Evolutionary conservation across 306 rosid genomes (phyloP).

Genomic region (Clitoria ternatea): DNA sequence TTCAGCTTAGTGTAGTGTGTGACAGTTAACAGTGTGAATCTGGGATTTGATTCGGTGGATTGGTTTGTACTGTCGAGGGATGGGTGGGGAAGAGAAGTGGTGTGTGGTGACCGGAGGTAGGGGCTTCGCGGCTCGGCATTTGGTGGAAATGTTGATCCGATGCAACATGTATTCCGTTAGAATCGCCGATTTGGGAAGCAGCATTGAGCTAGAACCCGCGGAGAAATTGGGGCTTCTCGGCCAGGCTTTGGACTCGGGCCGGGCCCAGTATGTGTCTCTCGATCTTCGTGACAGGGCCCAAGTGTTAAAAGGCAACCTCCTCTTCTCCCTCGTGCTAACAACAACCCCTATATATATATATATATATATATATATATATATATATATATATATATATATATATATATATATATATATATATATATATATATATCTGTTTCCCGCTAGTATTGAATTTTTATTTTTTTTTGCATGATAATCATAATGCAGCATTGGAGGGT

Average conservation of each 20-base stretch:
- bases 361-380: no score
- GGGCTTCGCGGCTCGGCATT: slow-evolving; percentile 93
- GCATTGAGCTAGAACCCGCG: slow-evolving; percentile 54
- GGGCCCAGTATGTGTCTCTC: slow-evolving; percentile 55
- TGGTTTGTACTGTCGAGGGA: neutral
- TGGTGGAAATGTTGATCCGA: slow-evolving; percentile 69
- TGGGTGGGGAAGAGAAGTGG: slow-evolving; percentile 58
- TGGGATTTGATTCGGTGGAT: neutral
- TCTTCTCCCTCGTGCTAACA: neutral
- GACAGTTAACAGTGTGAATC: neutral
- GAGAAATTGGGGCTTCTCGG: slow-evolving; percentile 68
- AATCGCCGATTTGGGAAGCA: slow-evolving; percentile 68
- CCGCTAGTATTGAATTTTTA: no score
- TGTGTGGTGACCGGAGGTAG: slow-evolving; percentile 95
- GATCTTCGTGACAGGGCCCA: slow-evolving; percentile 83
- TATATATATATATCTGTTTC: no score
- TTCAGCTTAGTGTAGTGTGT: neutral
- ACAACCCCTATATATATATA: no score
- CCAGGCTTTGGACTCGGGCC: slow-evolving; percentile 65
- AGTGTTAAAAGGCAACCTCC: slow-evolving; percentile 48
- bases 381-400: no score
- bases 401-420: no score
- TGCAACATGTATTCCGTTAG: slow-evolving; percentile 50
- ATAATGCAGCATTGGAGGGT: slow-evolving; percentile 67
- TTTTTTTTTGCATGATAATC: no score